A percentile compares a stretch with the other conserved stretches of the same genome.
These are phyloP conservation scores for Gnomoniopsis smithogilvyi DNA, from an alignment of 2,329 filamentous ascomycete genomes.

Conservation along the genomic window DNA sequence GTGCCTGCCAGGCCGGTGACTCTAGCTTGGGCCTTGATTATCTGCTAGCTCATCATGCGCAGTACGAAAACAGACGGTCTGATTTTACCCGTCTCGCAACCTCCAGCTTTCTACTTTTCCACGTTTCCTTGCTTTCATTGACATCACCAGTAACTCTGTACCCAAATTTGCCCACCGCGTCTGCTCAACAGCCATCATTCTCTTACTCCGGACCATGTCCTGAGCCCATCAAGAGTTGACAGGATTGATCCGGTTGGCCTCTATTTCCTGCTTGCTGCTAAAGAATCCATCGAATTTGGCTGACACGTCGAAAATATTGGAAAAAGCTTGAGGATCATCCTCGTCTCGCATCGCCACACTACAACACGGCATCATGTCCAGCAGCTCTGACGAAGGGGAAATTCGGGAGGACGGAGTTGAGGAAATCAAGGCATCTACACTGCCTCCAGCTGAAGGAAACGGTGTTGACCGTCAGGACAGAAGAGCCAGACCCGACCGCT, in stretches of 20 bases:
- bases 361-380: constrained; percentile 27
- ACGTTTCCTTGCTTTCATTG: not conserved
- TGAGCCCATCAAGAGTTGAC: constrained; percentile 23
- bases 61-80: not conserved
- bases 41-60: not conserved
- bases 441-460: constrained; percentile 70
- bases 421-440: constrained; percentile 81
- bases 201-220: constrained; percentile 19
- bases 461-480: constrained; percentile 92
- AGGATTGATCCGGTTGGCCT: constrained; percentile 29
- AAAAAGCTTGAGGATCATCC: constrained; percentile 18
- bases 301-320: constrained; percentile 16
- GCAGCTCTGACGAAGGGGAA: constrained; percentile 83
- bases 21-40: not conserved
- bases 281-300: constrained; percentile 15
- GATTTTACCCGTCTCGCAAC: not conserved
- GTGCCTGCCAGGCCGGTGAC: not conserved
- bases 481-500: constrained; percentile 59
- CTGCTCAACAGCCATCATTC: not conserved
- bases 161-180: not conserved
- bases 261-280: constrained; percentile 19
- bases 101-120: not conserved
- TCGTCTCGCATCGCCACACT: constrained; percentile 5
- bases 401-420: constrained; percentile 70
- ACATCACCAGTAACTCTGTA: not conserved